phyloP scores from a whole-genome alignment of 352 stramenopile species.

The Aphanomyces euteiches region DNA sequence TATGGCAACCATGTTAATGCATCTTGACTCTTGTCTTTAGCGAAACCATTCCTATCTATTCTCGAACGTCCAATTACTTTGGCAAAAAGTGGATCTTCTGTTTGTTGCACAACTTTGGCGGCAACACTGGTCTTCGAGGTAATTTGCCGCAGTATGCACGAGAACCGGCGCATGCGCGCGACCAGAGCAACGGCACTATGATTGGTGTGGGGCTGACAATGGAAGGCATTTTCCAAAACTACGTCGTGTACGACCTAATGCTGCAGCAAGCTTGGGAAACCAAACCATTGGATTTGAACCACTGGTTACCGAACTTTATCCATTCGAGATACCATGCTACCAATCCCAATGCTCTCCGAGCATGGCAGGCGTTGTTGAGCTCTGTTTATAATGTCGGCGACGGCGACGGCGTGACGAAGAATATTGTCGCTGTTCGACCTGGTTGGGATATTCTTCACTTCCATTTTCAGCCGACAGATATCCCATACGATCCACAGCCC shows the following conservation, averaged over 20 bases:
- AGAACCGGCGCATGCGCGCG: conserved; percentile 48
- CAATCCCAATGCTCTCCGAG: conserved; percentile 45
- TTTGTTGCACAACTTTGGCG: conserved; percentile 80
- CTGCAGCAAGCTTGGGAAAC: conserved; percentile 68
- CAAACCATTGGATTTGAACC: conserved; percentile 40
- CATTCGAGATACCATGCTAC: conserved; percentile 54
- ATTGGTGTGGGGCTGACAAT: conserved; percentile 71
- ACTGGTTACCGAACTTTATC: conserved; percentile 54
- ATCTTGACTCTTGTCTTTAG: conserved; percentile 27
- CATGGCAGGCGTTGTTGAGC: conserved; percentile 50
- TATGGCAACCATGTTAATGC: background rate
- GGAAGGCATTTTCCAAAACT: conserved; percentile 86
- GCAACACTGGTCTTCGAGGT: conserved; percentile 67
- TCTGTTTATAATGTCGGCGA: conserved; percentile 73
- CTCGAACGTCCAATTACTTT: conserved; percentile 71
- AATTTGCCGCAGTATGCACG: conserved; percentile 55
- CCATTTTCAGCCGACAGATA: conserved; percentile 62
- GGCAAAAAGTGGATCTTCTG: conserved; percentile 83
- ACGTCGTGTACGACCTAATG: conserved; percentile 75
- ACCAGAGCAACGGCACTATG: conserved; percentile 60
- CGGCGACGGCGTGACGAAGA: conserved; percentile 67
- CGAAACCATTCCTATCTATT: conserved; percentile 66
- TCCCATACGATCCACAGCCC: conserved; percentile 64
- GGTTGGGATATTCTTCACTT: conserved; percentile 63
- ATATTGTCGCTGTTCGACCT: conserved; percentile 55